Evolutionary conservation across 2,329 filamentous ascomycete genomes (phyloP).

Genomic region (Talaromyces sp.): DNA sequence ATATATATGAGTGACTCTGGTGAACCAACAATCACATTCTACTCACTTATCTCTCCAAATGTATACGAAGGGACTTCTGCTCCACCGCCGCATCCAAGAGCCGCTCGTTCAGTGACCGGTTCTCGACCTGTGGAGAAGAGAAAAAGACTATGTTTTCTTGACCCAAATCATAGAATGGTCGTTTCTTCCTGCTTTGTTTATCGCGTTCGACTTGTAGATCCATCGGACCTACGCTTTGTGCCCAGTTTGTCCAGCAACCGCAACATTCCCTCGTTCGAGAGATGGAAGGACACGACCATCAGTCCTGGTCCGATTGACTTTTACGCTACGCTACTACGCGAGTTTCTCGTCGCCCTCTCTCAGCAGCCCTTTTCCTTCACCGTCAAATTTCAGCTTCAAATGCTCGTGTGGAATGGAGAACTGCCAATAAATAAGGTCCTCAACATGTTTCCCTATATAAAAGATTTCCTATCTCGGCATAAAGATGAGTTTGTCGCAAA

Average conservation of each 20-base stretch:
- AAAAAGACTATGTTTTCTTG: slow-evolving; percentile 14
- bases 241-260: slow-evolving; percentile 17
- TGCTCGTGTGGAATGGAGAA: slow-evolving; percentile 57
- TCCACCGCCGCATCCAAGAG: background rate
- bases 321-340: slow-evolving; percentile 12
- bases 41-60: slow-evolving; percentile 21
- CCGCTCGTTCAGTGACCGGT: background rate
- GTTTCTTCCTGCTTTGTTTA: slow-evolving; percentile 40
- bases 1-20: slow-evolving; percentile 14
- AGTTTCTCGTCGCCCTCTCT: slow-evolving; percentile 7
- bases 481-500: slow-evolving; percentile 41
- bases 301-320: slow-evolving; percentile 1
- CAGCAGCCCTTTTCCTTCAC: slow-evolving; percentile 43
- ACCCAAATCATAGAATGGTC: slow-evolving; percentile 12
- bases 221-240: slow-evolving; percentile 22
- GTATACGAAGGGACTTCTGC: slow-evolving; percentile 11
- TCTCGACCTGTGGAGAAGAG: slow-evolving; percentile 5
- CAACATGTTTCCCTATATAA: slow-evolving; percentile 42
- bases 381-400: slow-evolving; percentile 58
- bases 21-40: slow-evolving; percentile 39
- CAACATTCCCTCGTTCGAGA: slow-evolving; percentile 15
- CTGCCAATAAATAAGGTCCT: slow-evolving; percentile 52
- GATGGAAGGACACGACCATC: slow-evolving; percentile 15
- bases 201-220: slow-evolving; percentile 27
- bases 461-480: slow-evolving; percentile 22